Evolutionary conservation across 2,329 filamentous ascomycete species (phyloP), one percentile per base, ranked within the genome.

Genomic region (Uncinocarpus reesii): DNA sequence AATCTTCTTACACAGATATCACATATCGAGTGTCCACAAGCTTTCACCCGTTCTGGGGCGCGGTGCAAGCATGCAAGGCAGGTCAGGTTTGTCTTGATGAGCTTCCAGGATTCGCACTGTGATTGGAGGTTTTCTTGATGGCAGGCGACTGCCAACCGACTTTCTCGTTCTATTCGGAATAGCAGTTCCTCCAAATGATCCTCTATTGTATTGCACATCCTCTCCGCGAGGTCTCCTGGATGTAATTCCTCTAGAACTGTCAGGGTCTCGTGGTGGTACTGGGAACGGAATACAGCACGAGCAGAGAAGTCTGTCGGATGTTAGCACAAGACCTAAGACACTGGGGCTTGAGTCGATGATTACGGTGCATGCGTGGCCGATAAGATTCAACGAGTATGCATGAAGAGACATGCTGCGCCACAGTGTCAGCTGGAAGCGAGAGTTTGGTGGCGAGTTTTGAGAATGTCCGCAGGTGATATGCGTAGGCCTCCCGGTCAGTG

Each of bases 221-320:
- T 7, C 13, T 34, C 15, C 4, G 31, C 31, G 13, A 34, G 6
- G 13, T 7, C 4, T n/a, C 4, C 13, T n/a, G n/a, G n/a, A 34
- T 34, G 15, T 4, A 34, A 7, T 7, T 34, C 8, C 6, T 34
- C 8, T n/a, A 34, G 13, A n/a, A n/a, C 31, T 4, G 7, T 34
- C 23, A 38, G 28, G 24, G 52, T 36, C 15, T 23, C 18, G 15
- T 37, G 28, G 8, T 15, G 40, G 47, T 57, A 57, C 7, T 56
- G 40, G 16, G 42, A 47, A 7, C 40, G 10, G 47, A 54, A 56
- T 10, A 56, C 51, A 32, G 41, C 41, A 21, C 31, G 37, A 7
- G 52, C 51, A 38, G 51, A 51, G 16, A 55, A 45, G n/a, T n/a
- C n/a, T n/a, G n/a, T n/a, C n/a, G n/a, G n/a, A n/a, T n/a, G n/a